These are phyloP conservation scores for Helianthus tuberosus DNA, from an alignment of 129 eudicot species.

Conservation along the genomic window DNA sequence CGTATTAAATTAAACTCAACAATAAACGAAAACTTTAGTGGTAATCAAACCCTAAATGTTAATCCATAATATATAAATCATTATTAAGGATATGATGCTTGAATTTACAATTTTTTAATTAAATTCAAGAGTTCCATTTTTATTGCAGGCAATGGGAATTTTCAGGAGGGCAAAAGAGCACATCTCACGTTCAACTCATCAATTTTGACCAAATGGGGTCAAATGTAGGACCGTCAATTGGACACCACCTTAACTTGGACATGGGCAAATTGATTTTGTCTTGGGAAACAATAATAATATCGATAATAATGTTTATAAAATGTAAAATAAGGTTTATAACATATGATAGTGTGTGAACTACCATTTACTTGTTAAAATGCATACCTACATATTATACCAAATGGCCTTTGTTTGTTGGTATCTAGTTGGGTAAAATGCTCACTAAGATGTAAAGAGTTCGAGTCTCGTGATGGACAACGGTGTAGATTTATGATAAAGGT, in stretches of 20 bases:
- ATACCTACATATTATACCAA: no score
- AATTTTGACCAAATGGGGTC: slow-evolving; percentile 14
- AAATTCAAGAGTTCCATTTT: neutral
- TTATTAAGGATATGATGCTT: neutral
- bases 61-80: neutral
- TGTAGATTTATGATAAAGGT: no score
- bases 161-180: slow-evolving; percentile 14
- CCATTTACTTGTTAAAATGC: no score
- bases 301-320: neutral
- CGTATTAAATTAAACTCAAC: neutral
- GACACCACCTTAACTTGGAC: slow-evolving; percentile 3
- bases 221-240: slow-evolving; percentile 3
- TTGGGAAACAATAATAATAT: neutral
- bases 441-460: no score
- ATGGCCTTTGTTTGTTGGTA: no score
- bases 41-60: neutral
- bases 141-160: slow-evolving; percentile 10
- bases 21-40: neutral
- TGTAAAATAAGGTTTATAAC: neutral
- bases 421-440: no score
- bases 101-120: neutral
- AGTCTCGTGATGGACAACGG: no score
- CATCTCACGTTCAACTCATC: slow-evolving; percentile 3
- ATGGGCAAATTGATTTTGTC: neutral
- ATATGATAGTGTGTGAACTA: neutral